Base-by-base conservation (phyloP, 495 filamentous ascomycete genomes). In the Podospora pseudoanserina region DNA sequence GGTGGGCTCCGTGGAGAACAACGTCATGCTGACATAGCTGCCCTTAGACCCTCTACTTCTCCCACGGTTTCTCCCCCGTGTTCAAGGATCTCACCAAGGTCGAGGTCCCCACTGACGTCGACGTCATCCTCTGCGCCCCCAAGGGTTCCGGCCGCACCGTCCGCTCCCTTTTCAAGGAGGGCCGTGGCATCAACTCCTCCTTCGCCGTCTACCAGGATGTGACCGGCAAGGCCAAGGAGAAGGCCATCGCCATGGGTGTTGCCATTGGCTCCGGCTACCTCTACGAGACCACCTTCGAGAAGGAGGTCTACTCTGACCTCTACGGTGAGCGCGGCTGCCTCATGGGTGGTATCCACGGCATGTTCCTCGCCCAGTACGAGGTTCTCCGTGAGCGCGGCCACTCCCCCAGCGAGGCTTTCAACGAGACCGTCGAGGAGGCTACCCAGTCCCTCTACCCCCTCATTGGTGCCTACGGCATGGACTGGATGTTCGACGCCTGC, bases 341-440 rank as follows among this genome's bases (percentile, higher is more conserved):
- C 73, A 99, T 98, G 96, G 96, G 95, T 75, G 95, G 96, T 82
- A 99, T 99, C 83, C 96, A 99, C 87, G 95, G 95, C 83, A 98
- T 99, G 95, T 99, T 99, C 91, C 92, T 99, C 73, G 95, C 95
- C 68, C 95, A 99, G 87, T 98, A 99, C 86, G 96, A 99, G 87
- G 95, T 98, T 75, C 94, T 99, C 80, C 95, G 95, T 78, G 95
- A 99, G 88, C 87, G 90, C 72, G 95, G 95, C 81, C 95, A 99
- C 89, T 89, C 85, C 85, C 95, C 95, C 77, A 94, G 90, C 76
- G 96, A 99, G 86, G 95, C 95, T 69, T 98, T 99, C 91, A 98
- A 99, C 87, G 95, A 98, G 92, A 97, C 95, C 71, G 95, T 99
- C 68, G 95, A 99, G 86, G 95, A 99, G 85, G 95, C 95, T 69